Evolutionary conservation across 306 rosid genomes (phyloP), one percentile per base, ranked within the genome.

Genomic region (Hylodesmum podocarpum): DNA sequence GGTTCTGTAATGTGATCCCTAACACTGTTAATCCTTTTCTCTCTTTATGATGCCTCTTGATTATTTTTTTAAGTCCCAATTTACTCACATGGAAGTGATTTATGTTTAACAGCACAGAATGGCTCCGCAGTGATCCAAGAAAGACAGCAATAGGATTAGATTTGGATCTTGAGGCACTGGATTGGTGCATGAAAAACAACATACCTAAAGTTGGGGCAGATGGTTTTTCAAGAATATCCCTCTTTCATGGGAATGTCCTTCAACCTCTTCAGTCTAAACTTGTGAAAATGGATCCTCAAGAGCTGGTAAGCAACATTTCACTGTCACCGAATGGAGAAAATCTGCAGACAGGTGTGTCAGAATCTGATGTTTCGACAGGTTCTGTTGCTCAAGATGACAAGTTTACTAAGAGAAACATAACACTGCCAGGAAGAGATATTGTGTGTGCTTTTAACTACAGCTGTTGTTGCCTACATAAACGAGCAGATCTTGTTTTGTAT

Each of bases 391-490:
- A 65, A 59, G 83, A 66, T 76, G 81, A 77, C 28, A 75, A 78
- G 65, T 29, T 36, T 75, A 36, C 83, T 40, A 76, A 46, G 83
- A 72, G 87, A 85, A 76, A 78, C 53, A 50, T 86, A 73, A 57
- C 73, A 8, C 78, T 79, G 66, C 86, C 88, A 75, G 84, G 88
- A 21, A 86, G 97, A 82, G 96, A 90, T 84, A 94, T 91, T 33
- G 89, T 89, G 47, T 94, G 97, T 29, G 97, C 98, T 57, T 94
- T 94, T 72, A 94, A 94, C 87, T 94, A 90, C 88, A 91, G 97
- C 86, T 90, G 97, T 67, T 94, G 98, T 44, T 94, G 98, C 86
- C 97, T 94, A 44, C 96, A 94, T 88, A 84, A 86, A 65, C 89
- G 97, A 39, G 87, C 86, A 5, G 97, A 90, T 16, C 83, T 94